Evolutionary conservation across 805 yeast species (phyloP).

Genomic region (Sungouiella blattae): DNA sequence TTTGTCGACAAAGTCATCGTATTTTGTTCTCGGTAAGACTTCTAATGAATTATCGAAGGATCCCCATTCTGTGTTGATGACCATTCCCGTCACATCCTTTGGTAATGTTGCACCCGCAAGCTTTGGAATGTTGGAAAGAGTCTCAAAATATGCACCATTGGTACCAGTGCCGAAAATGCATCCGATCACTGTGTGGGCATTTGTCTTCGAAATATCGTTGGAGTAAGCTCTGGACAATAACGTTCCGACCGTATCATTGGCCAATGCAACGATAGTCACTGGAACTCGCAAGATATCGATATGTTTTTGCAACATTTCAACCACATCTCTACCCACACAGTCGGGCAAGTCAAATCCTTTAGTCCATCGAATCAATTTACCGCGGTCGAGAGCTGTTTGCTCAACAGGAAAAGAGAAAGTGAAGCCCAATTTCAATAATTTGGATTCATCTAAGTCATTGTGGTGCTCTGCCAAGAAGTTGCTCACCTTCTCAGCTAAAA

Average conservation of each 20-base stretch:
- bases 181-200: slow-evolving; percentile 78
- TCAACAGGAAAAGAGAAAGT: slow-evolving; percentile 92
- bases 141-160: slow-evolving; percentile 90
- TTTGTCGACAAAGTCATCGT: slow-evolving; percentile 67
- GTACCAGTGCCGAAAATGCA: slow-evolving; percentile 97
- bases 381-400: slow-evolving; percentile 76
- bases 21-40: slow-evolving; percentile 72
- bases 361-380: slow-evolving; percentile 90
- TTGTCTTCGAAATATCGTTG: slow-evolving; percentile 55
- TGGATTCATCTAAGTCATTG: slow-evolving; percentile 32
- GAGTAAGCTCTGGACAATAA: slow-evolving; percentile 83
- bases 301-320: slow-evolving; percentile 64
- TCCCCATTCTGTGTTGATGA: slow-evolving; percentile 97
- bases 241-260: slow-evolving; percentile 96
- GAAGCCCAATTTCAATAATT: slow-evolving; percentile 72
- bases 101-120: slow-evolving; percentile 41
- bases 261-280: slow-evolving; percentile 78
- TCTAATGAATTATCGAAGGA: slow-evolving; percentile 84
- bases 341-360: slow-evolving; percentile 89
- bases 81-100: slow-evolving; percentile 54
- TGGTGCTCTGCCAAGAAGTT: slow-evolving; percentile 69
- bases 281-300: slow-evolving; percentile 58
- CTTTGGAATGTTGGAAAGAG: slow-evolving; percentile 68
- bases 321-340: slow-evolving; percentile 82
- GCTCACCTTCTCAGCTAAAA: slow-evolving; percentile 67